Conservation (phyloP, 768 basidiomycete species). For the Hydnomerulius pinastri region DNA sequence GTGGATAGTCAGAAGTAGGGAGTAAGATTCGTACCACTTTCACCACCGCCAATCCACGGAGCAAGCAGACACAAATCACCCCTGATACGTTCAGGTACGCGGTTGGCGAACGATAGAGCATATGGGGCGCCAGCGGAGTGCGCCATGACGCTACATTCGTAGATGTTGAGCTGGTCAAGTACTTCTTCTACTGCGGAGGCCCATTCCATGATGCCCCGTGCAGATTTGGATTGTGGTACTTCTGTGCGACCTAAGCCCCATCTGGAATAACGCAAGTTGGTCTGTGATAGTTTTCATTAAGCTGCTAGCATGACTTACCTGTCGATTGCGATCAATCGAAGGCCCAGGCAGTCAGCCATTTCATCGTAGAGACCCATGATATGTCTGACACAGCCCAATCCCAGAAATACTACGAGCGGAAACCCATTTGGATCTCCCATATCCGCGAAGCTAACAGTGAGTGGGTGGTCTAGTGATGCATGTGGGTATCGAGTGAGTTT, state of each 20-base stretch:
- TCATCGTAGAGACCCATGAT: slow-evolving; percentile 96
- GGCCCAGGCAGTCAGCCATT: slow-evolving; percentile 83
- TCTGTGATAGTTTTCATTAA: slow-evolving; percentile 13
- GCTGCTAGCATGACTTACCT: slow-evolving; percentile 48
- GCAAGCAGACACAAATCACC: slow-evolving; percentile 89
- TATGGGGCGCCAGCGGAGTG: slow-evolving; percentile 97
- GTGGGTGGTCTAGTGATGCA: slow-evolving; percentile 69
- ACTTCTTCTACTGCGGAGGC: slow-evolving; percentile 88
- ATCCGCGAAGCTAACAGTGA: slow-evolving; percentile 91
- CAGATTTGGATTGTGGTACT: slow-evolving; percentile 58
- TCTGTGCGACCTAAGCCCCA: slow-evolving; percentile 94
- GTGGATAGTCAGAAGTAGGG: slow-evolving; percentile 4
- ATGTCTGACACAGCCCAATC: slow-evolving; percentile 92
- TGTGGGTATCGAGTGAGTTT: slow-evolving; percentile 80
- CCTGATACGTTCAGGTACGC: slow-evolving; percentile 68
- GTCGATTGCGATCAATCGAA: slow-evolving; percentile 93
- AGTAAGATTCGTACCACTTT: slow-evolving; percentile 64
- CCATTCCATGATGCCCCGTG: slow-evolving; percentile 89
- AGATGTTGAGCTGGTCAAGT: slow-evolving; percentile 75
- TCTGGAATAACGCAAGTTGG: slow-evolving; percentile 38
- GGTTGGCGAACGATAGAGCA: slow-evolving; percentile 84
- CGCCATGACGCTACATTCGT: slow-evolving; percentile 86
- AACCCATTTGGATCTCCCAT: slow-evolving; percentile 83
- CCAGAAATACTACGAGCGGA: slow-evolving; percentile 90
- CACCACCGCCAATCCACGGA: slow-evolving; percentile 94